phyloP scores from a whole-genome alignment of 1,139 yeast species.

The Candida buenavistaensis region DNA sequence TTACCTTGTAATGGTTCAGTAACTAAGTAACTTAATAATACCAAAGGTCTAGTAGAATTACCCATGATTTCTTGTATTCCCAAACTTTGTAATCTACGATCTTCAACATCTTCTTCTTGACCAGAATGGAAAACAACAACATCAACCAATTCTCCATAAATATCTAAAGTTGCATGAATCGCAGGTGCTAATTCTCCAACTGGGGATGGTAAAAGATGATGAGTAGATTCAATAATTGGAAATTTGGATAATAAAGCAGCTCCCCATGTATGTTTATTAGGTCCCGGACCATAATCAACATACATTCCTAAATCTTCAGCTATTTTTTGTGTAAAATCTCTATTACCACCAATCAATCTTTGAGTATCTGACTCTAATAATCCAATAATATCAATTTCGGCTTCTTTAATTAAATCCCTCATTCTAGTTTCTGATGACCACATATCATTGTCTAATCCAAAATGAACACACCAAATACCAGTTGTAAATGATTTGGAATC shows the following conservation, averaged over 20 bases:
- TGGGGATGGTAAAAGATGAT: slow-evolving; percentile 89
- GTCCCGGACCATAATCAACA: slow-evolving; percentile 96
- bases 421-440: slow-evolving; percentile 95
- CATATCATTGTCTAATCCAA: slow-evolving; percentile 95
- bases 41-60: slow-evolving; percentile 69
- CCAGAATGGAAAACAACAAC: slow-evolving; percentile 97
- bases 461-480: slow-evolving; percentile 98
- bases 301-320: slow-evolving; percentile 95
- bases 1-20: slow-evolving; percentile 86
- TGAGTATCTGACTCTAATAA: slow-evolving; percentile 91
- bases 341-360: slow-evolving; percentile 89
- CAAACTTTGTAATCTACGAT: slow-evolving; percentile 81
- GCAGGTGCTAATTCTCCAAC: slow-evolving; percentile 99
- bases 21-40: slow-evolving; percentile 84
- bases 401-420: slow-evolving; percentile 77
- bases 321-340: slow-evolving; percentile 87
- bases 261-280: slow-evolving; percentile 98
- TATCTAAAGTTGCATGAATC: slow-evolving; percentile 90
- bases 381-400: slow-evolving; percentile 89
- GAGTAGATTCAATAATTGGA: slow-evolving; percentile 88
- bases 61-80: slow-evolving; percentile 82
- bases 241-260: slow-evolving; percentile 88
- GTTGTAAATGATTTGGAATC: slow-evolving; percentile 79
- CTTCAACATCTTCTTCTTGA: slow-evolving; percentile 96
- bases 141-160: slow-evolving; percentile 83